phyloP scores from a whole-genome alignment of 495 filamentous ascomycete species.

The Polyplosphaeria fusca region DNA sequence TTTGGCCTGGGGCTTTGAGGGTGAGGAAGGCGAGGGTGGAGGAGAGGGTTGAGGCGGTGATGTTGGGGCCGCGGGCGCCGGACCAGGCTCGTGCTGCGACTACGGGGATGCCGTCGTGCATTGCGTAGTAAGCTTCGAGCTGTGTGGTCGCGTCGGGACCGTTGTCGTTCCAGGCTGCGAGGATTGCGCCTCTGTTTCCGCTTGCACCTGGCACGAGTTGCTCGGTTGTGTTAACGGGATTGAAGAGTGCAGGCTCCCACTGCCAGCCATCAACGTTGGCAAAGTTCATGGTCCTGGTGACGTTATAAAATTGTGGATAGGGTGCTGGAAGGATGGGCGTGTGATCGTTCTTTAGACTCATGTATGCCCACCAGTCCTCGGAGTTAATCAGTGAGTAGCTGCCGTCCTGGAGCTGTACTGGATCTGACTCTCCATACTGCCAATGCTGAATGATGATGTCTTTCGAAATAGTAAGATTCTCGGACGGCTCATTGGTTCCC shows the following conservation, averaged over 20 bases:
- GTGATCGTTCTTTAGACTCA: slow-evolving; percentile 55
- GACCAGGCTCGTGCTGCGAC: slow-evolving; percentile 49
- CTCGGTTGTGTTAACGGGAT: slow-evolving; percentile 46
- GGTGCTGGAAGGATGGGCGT: slow-evolving; percentile 52
- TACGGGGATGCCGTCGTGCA: slow-evolving; percentile 51
- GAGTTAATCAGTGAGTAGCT: slow-evolving; percentile 53
- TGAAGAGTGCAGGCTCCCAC: slow-evolving; percentile 52
- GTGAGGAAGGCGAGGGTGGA: slow-evolving; percentile 42
- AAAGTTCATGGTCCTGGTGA: slow-evolving; percentile 49
- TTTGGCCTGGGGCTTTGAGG: slow-evolving; percentile 46
- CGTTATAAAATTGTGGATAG: slow-evolving; percentile 55
- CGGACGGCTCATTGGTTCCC: slow-evolving; percentile 52
- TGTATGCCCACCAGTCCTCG: slow-evolving; percentile 58
- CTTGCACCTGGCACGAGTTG: slow-evolving; percentile 36
- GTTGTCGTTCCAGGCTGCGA: slow-evolving; percentile 58
- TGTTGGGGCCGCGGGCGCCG: slow-evolving; percentile 41
- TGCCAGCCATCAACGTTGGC: slow-evolving; percentile 46
- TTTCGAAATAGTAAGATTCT: slow-evolving; percentile 40
- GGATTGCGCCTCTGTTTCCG: slow-evolving; percentile 49
- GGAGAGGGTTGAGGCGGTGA: slow-evolving; percentile 36
- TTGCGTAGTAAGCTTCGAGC: slow-evolving; percentile 53
- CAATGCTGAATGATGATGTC: slow-evolving; percentile 55
- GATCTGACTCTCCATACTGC: slow-evolving; percentile 58
- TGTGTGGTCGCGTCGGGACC: slow-evolving; percentile 57
- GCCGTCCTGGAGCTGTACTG: slow-evolving; percentile 42